phyloP scores from a whole-genome alignment of 352 stramenopile genomes.

The Globisporangium carolinianum region DNA sequence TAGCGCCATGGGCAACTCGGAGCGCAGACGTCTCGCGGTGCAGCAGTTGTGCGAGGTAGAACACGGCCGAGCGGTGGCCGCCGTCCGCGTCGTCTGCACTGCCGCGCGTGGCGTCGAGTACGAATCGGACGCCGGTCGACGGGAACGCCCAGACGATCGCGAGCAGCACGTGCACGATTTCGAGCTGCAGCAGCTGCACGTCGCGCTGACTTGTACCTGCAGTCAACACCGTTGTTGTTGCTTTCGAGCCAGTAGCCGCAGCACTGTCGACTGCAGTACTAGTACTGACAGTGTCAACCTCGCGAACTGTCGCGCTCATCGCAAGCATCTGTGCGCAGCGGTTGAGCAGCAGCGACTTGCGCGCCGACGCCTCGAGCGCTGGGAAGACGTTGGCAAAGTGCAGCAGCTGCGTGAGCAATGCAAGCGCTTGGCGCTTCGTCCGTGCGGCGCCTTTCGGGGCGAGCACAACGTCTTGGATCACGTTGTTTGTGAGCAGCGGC shows the following conservation, averaged over 20 bases:
- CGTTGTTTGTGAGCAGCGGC: conserved; percentile 32
- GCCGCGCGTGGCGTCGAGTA: conserved; percentile 62
- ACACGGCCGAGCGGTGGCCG: conserved; percentile 50
- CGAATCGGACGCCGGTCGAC: conserved; percentile 53
- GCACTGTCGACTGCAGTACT: too few species aligned
- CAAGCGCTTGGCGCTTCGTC: conserved; percentile 32
- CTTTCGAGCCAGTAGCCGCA: background rate
- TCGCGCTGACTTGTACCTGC: conserved; percentile 4
- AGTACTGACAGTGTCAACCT: background rate
- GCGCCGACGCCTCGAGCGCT: conserved; percentile 30
- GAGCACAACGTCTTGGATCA: conserved; percentile 45
- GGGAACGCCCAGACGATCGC: conserved; percentile 49
- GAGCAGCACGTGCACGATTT: conserved; percentile 55
- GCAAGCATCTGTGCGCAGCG: conserved; percentile 60
- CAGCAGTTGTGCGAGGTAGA: conserved; percentile 52
- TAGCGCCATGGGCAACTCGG: background rate
- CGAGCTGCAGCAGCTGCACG: conserved; percentile 34
- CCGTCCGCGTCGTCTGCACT: conserved; percentile 31
- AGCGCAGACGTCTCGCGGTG: conserved; percentile 47
- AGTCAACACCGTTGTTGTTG: background rate
- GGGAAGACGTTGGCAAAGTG: conserved; percentile 32
- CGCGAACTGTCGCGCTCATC: background rate
- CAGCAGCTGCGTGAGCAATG: conserved; percentile 32
- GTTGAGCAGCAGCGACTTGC: conserved; percentile 64
- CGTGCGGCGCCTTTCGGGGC: conserved; percentile 25